Evolutionary conservation across 257 asterid species (phyloP).

Genomic region (Solanum medicagineum): DNA sequence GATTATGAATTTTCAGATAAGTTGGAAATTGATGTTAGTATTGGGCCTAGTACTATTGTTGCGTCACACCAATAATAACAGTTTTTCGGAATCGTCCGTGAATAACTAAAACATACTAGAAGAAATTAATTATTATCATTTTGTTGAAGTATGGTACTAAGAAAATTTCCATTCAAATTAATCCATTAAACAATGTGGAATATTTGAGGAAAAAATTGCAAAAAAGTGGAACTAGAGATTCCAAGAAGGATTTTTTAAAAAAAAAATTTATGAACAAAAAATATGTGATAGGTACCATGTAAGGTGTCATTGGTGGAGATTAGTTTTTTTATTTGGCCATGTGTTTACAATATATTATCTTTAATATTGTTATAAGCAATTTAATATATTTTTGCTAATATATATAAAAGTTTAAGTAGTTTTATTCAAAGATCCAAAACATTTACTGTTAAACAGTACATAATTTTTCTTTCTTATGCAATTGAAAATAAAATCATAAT

Average conservation of each 20-base stretch:
- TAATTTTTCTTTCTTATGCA: not conserved
- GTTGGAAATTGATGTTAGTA: conserved; percentile 24
- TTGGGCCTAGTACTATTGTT: not conserved
- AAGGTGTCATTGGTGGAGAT: conserved; percentile 41
- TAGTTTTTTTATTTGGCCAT: not conserved
- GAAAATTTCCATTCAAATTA: conserved; percentile 32
- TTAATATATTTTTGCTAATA: not conserved
- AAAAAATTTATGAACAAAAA: conserved; percentile 30
- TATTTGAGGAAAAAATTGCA: conserved; percentile 33
- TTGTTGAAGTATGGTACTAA: conserved; percentile 16
- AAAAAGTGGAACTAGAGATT: conserved; percentile 25
- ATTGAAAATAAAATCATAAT: not conserved
- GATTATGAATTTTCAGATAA: conserved; percentile 23
- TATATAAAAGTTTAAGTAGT: not conserved
- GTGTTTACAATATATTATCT: not conserved
- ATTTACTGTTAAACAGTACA: not conserved
- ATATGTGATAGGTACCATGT: conserved; percentile 53
- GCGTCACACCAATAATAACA: not conserved
- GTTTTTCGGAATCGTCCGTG: conserved; percentile 13
- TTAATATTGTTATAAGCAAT: not conserved
- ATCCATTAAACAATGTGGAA: conserved; percentile 27
- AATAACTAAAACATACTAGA: not conserved
- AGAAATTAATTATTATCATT: conserved; percentile 21
- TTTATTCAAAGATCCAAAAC: not conserved
- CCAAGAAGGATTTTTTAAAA: conserved; percentile 19